Evolutionary conservation across 2,329 filamentous ascomycete genomes (phyloP), one percentile per base, ranked within the genome.

Genomic region (Lasiodiplodia gonubiensis): DNA sequence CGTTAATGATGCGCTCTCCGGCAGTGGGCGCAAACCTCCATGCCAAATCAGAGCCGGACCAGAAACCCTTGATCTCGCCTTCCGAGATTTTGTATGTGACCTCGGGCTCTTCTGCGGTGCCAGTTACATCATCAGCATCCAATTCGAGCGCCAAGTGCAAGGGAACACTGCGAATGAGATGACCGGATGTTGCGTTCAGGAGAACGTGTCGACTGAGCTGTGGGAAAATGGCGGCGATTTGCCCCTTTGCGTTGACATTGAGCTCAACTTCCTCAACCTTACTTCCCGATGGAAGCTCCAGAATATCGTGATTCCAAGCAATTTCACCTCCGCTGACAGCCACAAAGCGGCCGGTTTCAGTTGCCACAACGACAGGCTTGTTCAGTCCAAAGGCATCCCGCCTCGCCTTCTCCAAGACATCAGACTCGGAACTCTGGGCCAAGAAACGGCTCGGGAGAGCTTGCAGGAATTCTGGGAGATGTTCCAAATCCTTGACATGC

Each of bases 311-410:
- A 54, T 87, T 90, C 95, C 95, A 98, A 21, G 92, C 79, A 11
- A 97, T 82, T 42, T 85, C 85, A 4, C 93, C 93, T 14, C 90
- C 85, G 68, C 89, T 89, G 23, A 99, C 82, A 3, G 90, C 92
- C 71, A 94, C 91, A 21, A 98, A 81, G 70, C 91, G 89, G 16
- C 94, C 94, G 67, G 89, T 89, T 66, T 88, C 85, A 2, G 94
- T 97, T 6, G 90, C 93, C 61, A 97, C 83, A 67, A 97, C 84
- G 6, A 94, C 86, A 37, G 94, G 82, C 79, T 97, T 97, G 77
- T 92, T 90, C 79, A 97, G 94, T 4, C 94, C 94, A 77, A 98
- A 98, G 48, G 85, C 88, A 73, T 95, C 91, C 18, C 88, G 85
- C 21, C 83, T 80, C n/a, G 90, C 81, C 7, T 83, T 83, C 33